Conservation (phyloP, 176 grass and related monocot species). For the Lolium perenne region DNA sequence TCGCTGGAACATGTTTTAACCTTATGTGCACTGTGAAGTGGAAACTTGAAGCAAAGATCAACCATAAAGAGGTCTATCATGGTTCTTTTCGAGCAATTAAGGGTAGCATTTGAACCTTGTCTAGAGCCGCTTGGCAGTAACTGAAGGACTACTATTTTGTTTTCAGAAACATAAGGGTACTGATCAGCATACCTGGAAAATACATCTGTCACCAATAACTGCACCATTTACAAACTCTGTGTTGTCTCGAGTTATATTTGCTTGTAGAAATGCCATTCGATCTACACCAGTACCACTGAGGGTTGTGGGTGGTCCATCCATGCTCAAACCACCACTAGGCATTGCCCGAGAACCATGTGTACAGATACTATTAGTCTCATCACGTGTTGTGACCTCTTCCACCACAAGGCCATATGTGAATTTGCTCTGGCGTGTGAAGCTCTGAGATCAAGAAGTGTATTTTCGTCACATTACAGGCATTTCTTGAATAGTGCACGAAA, state of each 20-base stretch:
- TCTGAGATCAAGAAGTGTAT: slow-evolving; percentile 54
- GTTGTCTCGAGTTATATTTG: slow-evolving; percentile 91
- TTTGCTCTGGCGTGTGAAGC: slow-evolving; percentile 89
- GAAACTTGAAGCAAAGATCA: slow-evolving; percentile 21
- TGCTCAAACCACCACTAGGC: slow-evolving; percentile 78
- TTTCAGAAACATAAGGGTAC: slow-evolving; percentile 28
- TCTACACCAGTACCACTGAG: slow-evolving; percentile 90
- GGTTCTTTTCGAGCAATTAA: slow-evolving; percentile 12
- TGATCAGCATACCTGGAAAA: slow-evolving; percentile 78
- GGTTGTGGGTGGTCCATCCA: slow-evolving; percentile 95
- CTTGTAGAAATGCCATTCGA: slow-evolving; percentile 75
- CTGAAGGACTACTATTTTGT: slow-evolving; percentile 7
- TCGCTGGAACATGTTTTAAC: neutral
- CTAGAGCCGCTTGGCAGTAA: neutral
- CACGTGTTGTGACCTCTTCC: slow-evolving; percentile 88
- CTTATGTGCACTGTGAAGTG: neutral
- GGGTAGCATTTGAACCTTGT: neutral
- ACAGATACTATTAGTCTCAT: slow-evolving; percentile 84
- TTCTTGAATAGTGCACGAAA: slow-evolving; percentile 19
- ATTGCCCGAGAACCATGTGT: slow-evolving; percentile 89
- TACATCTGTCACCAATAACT: slow-evolving; percentile 80
- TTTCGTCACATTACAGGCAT: slow-evolving; percentile 40
- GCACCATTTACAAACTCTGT: slow-evolving; percentile 84
- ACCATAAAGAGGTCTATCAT: neutral
- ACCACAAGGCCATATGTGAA: slow-evolving; percentile 91